phyloP scores from a whole-genome alignment of 495 filamentous ascomycete genomes.

The Lepidopterella palustris region DNA sequence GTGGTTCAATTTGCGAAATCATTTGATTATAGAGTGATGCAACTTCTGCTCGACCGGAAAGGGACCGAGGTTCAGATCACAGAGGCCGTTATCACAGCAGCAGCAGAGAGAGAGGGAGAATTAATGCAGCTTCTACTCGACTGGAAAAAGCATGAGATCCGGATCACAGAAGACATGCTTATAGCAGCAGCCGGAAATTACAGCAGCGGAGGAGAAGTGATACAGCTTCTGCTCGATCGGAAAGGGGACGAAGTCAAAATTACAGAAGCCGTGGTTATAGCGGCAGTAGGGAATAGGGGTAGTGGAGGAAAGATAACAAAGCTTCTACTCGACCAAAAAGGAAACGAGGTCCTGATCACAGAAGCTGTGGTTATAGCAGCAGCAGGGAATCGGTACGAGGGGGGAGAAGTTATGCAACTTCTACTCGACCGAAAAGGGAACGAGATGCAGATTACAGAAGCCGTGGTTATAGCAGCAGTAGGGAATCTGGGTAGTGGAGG shows the following conservation, averaged over 20 bases:
- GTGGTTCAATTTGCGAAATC: neutral
- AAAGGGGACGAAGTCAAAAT: neutral
- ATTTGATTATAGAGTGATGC: neutral
- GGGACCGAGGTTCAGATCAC: constrained; percentile 20
- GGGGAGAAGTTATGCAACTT: neutral
- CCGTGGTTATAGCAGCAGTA: neutral
- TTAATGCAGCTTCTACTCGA: constrained; percentile 11
- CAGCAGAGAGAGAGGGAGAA: no score
- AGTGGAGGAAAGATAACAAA: neutral
- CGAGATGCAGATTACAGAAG: constrained; percentile 3
- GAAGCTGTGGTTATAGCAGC: neutral
- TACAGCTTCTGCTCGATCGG: constrained; percentile 2
- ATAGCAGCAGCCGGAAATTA: neutral
- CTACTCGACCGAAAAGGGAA: neutral
- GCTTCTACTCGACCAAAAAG: neutral
- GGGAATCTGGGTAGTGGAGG: neutral
- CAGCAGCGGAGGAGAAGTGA: neutral
- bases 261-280: neutral
- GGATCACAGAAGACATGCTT: neutral
- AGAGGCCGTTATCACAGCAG: neutral
- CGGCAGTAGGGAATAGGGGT: neutral
- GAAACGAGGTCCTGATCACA: neutral
- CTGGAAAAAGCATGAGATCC: neutral
- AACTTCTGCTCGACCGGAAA: constrained; percentile 11
- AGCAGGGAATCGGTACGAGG: neutral